These are phyloP conservation scores for Actinomortierella ambigua DNA, from an alignment of 371 early-diverging fungal species.

Conservation along the genomic window DNA sequence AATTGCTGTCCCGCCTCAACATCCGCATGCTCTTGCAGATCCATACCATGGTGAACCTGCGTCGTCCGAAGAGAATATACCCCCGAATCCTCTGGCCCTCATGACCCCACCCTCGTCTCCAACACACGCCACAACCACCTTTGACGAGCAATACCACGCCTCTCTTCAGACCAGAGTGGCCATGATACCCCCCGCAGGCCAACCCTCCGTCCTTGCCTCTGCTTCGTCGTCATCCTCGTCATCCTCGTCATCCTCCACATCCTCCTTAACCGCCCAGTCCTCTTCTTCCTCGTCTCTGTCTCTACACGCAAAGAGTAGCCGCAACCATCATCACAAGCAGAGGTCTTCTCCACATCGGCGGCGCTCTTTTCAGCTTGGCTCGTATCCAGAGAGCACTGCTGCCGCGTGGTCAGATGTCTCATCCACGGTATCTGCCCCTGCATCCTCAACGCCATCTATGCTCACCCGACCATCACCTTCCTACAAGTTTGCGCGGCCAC, in stretches of 20 bases:
- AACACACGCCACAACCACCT: conserved; percentile 26
- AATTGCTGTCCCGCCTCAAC: conserved; percentile 33
- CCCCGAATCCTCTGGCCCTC: conserved; percentile 13
- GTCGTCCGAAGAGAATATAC: not conserved
- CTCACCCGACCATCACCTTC: conserved; percentile 1
- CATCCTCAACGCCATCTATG: too few relatives aligned
- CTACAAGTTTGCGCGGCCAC: conserved; percentile 19
- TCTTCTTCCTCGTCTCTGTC: conserved; percentile 7
- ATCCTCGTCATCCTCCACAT: conserved; percentile 3
- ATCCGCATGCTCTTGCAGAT: conserved; percentile 14
- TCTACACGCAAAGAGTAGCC: not conserved
- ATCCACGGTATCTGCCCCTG: conserved; percentile 1
- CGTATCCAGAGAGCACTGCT: not conserved
- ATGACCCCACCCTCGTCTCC: conserved; percentile 48
- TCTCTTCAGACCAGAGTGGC: too few relatives aligned
- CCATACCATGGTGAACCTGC: not conserved
- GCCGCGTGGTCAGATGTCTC: not conserved
- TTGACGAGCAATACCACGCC: conserved; percentile 1
- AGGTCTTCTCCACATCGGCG: conserved; percentile 11
- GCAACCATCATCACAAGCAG: conserved; percentile 5
- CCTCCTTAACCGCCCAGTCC: conserved; percentile 2
- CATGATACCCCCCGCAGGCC: too few relatives aligned
- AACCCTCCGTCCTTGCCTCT: too few relatives aligned
- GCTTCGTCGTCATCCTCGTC: conserved; percentile 2
- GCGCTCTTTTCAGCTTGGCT: conserved; percentile 4